Conservation (phyloP, 225 moss, liverwort and hornwort genomes). For the Straminergon stramineum region DNA sequence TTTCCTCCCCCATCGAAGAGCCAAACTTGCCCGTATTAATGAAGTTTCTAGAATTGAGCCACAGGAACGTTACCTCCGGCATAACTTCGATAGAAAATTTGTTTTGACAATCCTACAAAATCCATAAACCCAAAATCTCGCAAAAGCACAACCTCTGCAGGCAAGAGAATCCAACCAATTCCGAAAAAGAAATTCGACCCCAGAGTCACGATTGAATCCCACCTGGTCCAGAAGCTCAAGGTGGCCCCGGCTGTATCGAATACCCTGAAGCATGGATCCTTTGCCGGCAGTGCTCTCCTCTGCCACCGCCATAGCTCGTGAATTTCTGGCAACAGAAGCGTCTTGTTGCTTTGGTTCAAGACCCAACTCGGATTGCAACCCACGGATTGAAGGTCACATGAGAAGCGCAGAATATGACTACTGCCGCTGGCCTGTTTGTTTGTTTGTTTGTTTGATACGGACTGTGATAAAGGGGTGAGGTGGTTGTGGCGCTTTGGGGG, state of each 20-base stretch:
- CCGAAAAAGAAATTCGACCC: background rate
- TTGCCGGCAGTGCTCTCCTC: background rate
- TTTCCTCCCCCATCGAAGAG: background rate
- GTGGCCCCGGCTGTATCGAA: slow-evolving; percentile 51
- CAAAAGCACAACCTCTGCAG: background rate
- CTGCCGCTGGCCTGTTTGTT: background rate
- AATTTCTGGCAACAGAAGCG: background rate
- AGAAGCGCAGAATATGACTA: background rate
- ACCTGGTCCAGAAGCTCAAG: slow-evolving; percentile 77
- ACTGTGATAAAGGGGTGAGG: background rate
- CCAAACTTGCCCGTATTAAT: background rate
- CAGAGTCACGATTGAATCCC: background rate
- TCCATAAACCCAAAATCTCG: background rate
- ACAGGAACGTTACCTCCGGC: background rate
- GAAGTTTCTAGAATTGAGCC: background rate
- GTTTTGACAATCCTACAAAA: background rate
- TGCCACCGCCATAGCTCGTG: slow-evolving; percentile 1
- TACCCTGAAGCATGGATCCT: slow-evolving; percentile 29
- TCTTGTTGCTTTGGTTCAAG: background rate
- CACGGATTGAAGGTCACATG: background rate
- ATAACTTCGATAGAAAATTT: background rate
- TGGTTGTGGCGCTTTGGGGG: background rate
- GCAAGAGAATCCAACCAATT: background rate
- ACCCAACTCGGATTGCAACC: background rate
- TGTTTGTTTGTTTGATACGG: background rate